Percentiles rank a stretch among this genome's conserved stretches.
Evolutionary conservation across 1,139 yeast genomes (phyloP).

Genomic region (Candida sp.): DNA sequence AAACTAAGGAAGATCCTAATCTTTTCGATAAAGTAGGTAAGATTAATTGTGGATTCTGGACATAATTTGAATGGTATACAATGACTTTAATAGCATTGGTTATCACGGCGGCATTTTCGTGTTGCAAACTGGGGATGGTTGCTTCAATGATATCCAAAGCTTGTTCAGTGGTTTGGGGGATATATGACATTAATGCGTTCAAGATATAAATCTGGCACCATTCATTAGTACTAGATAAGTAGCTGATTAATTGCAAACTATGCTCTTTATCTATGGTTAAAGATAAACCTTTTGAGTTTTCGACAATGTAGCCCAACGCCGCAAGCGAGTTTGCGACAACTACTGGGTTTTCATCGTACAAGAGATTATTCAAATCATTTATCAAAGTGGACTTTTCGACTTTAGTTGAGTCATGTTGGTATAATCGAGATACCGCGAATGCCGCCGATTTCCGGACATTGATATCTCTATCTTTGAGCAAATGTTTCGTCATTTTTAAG

Average conservation of each 20-base stretch:
- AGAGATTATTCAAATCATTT: conserved; percentile 52
- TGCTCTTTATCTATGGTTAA: conserved; percentile 57
- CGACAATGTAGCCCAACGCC: conserved; percentile 65
- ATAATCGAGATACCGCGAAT: conserved; percentile 65
- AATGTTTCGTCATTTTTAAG: conserved; percentile 19
- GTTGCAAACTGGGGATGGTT: conserved; percentile 73
- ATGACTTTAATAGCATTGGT: conserved; percentile 72
- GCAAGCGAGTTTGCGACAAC: conserved; percentile 77
- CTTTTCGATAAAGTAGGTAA: conserved; percentile 54
- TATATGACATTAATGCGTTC: conserved; percentile 63
- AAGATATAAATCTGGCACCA: conserved; percentile 81
- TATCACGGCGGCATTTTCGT: conserved; percentile 80
- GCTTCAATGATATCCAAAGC: conserved; percentile 67
- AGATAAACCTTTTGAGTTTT: conserved; percentile 44
- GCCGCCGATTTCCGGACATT: conserved; percentile 70
- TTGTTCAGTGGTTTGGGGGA: conserved; percentile 66
- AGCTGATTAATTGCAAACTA: conserved; percentile 48
- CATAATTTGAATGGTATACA: conserved; percentile 71
- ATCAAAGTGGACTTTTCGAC: conserved; percentile 48
- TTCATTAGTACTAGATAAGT: conserved; percentile 60
- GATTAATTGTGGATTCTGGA: conserved; percentile 39
- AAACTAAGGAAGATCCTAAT: conserved; percentile 69
- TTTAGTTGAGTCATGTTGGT: conserved; percentile 50
- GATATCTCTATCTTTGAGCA: conserved; percentile 53
- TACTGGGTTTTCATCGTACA: conserved; percentile 54